Base-by-base conservation (phyloP, 805 yeast species). In the Ogataea philodendri region DNA sequence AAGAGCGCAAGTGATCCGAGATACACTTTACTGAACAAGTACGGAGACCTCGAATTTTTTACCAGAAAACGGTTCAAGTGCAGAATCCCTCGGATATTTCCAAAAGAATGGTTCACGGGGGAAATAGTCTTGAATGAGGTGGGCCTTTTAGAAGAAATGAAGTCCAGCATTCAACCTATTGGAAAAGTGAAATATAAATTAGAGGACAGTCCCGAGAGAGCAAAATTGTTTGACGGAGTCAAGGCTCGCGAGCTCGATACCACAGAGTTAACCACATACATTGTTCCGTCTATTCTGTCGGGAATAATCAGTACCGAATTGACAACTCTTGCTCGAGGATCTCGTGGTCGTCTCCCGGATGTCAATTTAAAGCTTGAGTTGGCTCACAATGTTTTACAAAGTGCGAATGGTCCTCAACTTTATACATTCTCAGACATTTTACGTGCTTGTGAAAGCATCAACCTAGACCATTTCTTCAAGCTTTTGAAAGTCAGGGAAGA, bases 41-140 rank as follows among this genome's bases (percentile, higher is more conserved):
- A 70, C 38, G 93, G 93, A 7, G 75, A 70, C 28, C 57, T 83
- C 10, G 48, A 62, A 2, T 80, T 71, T 58, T 66, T 66, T 1
- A 62, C 72, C 9, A 70, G 67, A 37, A 54, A 63, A 13, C 55
- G 59, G 10, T 67, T 81, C 34, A 62, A 64, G 22, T 49, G 74
- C 19, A 62, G 86, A 29, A 62, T 83, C 8, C 88, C 89, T 1
- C 49, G 57, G 5, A 67, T 76, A 2, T 62, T 77, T 15, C 74
- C 78, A 0, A 47, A 44, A 16, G 42, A 41, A 7, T 65, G 69
- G 66, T 51, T 67, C 13, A 22, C 43, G 1, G 46, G 55, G 25
- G 41, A n/a, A n/a, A n/a, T 51, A 15, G 49, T 63, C 5, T 37
- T 59, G 41, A 51, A 59, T 10, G 67, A 63, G 42, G 26, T 39